Percentiles rank a stretch among this genome's conserved stretches.
These are phyloP conservation scores for Penicillium sp. DNA, from an alignment of 2,329 filamentous ascomycete species.

Conservation along the genomic window DNA sequence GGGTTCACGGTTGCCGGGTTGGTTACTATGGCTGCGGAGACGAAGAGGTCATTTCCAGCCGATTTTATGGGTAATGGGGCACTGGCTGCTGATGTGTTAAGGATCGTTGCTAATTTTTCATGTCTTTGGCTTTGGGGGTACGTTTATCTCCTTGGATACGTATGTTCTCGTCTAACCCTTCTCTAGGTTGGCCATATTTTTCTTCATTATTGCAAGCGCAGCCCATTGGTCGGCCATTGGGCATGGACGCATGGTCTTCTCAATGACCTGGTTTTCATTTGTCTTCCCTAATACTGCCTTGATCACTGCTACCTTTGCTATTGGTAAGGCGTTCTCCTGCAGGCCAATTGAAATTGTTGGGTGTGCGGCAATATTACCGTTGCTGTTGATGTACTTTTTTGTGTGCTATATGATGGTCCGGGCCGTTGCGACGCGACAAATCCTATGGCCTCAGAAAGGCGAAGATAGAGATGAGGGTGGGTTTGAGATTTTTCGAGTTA, in stretches of 20 bases:
- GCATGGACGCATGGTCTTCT: slow-evolving; percentile 65
- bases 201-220: slow-evolving; percentile 76
- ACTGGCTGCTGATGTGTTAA: slow-evolving; percentile 55
- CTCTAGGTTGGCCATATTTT: slow-evolving; percentile 69
- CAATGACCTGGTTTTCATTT: slow-evolving; percentile 84
- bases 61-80: slow-evolving; percentile 59
- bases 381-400: slow-evolving; percentile 66
- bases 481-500: slow-evolving; percentile 45
- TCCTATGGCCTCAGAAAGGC: slow-evolving; percentile 75
- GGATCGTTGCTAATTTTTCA: slow-evolving; percentile 59
- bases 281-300: slow-evolving; percentile 77
- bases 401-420: slow-evolving; percentile 69
- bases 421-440: slow-evolving; percentile 62
- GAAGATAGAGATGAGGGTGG: slow-evolving; percentile 63
- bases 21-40: slow-evolving; percentile 55
- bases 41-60: slow-evolving; percentile 48
- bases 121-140: slow-evolving; percentile 76
- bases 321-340: slow-evolving; percentile 62
- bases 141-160: slow-evolving; percentile 6
- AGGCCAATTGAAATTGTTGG: slow-evolving; percentile 64
- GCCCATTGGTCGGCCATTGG: slow-evolving; percentile 68
- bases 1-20: slow-evolving; percentile 65
- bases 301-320: slow-evolving; percentile 68
- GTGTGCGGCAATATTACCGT: slow-evolving; percentile 62
- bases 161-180: slow-evolving; percentile 10